Evolutionary conservation across 441 rosid genomes (phyloP).

Genomic region (Kokia cookei): DNA sequence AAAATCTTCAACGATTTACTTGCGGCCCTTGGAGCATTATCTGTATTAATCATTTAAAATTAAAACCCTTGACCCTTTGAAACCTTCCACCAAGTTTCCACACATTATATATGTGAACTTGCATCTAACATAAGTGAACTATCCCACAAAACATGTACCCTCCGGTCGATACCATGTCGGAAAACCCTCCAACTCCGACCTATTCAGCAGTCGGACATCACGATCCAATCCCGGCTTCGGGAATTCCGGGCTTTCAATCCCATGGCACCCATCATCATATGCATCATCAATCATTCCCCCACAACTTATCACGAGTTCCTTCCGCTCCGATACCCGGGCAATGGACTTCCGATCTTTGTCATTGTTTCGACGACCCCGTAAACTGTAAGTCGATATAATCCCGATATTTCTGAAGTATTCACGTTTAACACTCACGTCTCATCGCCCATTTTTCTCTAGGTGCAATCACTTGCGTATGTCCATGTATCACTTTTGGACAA

Average conservation of each 20-base stretch:
- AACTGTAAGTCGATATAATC: conserved; percentile 18
- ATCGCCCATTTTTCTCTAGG: conserved; percentile 8
- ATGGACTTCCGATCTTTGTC: conserved; percentile 39
- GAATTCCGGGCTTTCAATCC: conserved; percentile 6
- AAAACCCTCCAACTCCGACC: not conserved
- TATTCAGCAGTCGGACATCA: conserved; percentile 6
- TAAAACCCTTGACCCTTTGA: not conserved
- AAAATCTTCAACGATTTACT: not conserved
- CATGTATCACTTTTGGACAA: conserved; percentile 46
- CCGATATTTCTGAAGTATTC: not conserved
- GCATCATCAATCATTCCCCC: conserved; percentile 7
- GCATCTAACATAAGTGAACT: not conserved
- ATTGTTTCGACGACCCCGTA: conserved; percentile 37
- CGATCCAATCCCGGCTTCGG: conserved; percentile 18
- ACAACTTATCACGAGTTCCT: not conserved
- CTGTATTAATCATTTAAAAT: not conserved
- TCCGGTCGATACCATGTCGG: not conserved
- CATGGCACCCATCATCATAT: not conserved
- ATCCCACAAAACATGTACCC: conserved; percentile 20
- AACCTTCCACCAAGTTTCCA: not conserved
- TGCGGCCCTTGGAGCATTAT: not conserved
- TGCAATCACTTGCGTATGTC: conserved; percentile 33
- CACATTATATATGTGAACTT: not conserved
- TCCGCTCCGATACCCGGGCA: conserved; percentile 9
- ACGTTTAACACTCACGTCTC: not conserved